phyloP scores from a whole-genome alignment of 768 basidiomycete genomes.

The Pleurotus tuoliensis region DNA sequence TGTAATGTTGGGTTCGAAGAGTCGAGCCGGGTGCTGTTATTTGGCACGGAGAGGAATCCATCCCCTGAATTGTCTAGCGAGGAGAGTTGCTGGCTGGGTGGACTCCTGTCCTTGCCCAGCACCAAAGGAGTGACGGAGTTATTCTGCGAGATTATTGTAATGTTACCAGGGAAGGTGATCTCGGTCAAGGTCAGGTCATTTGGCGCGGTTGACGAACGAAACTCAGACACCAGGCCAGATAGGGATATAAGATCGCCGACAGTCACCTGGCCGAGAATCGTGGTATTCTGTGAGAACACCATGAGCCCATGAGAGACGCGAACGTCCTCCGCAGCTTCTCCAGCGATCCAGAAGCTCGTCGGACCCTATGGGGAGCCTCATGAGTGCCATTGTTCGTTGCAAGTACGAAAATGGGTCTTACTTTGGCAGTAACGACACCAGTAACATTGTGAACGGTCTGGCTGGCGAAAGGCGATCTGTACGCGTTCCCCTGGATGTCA shows the following conservation, averaged over 20 bases:
- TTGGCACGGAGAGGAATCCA: slow-evolving; percentile 54
- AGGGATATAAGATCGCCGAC: slow-evolving; percentile 48
- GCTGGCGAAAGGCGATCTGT: slow-evolving; percentile 41
- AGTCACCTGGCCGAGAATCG: slow-evolving; percentile 31
- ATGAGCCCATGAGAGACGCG: slow-evolving; percentile 49
- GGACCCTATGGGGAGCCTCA: slow-evolving; percentile 26
- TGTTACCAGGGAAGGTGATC: slow-evolving; percentile 38
- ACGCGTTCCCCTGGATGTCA: slow-evolving; percentile 52
- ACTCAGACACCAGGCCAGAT: slow-evolving; percentile 45
- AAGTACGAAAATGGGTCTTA: slow-evolving; percentile 15
- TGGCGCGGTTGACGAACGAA: slow-evolving; percentile 35
- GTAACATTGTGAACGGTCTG: slow-evolving; percentile 43
- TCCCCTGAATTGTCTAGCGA: slow-evolving; percentile 49
- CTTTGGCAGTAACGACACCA: slow-evolving; percentile 53
- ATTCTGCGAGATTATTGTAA: slow-evolving; percentile 39
- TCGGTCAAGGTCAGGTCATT: slow-evolving; percentile 51
- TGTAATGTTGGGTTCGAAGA: slow-evolving; percentile 41
- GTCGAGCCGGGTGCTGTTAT: slow-evolving; percentile 45
- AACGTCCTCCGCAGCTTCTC: slow-evolving; percentile 37
- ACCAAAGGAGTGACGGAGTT: slow-evolving; percentile 45
- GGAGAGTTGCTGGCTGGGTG: slow-evolving; percentile 46
- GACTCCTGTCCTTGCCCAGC: slow-evolving; percentile 48
- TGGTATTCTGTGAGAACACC: slow-evolving; percentile 40
- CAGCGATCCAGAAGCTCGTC: slow-evolving; percentile 46
- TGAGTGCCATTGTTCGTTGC: background rate